Base-by-base conservation (phyloP, 2,329 filamentous ascomycete genomes). In the Ceratocystis colombiana region DNA sequence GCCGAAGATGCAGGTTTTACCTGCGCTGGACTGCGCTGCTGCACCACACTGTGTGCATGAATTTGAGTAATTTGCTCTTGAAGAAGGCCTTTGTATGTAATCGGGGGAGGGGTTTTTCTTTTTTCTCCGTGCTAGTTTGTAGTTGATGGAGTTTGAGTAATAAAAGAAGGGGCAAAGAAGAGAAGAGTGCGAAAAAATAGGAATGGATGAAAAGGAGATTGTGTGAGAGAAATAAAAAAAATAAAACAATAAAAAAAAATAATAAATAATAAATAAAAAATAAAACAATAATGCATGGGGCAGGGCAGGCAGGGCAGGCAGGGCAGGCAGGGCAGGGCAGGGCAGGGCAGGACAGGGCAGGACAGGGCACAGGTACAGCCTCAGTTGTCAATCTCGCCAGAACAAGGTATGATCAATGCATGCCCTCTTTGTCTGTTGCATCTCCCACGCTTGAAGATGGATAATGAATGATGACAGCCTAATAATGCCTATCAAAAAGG, bases 381-480 rank as follows among this genome's bases (percentile, higher is more conserved):
- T 22, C 25, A 62, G 61, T 10, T 25, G 22, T 25, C 48, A 53
- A 53, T 53, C 48, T 53, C 48, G 48, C 48, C 48, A 53, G 48
- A 25, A 15, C 22, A 53, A 28, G 48, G 22, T 41, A 41, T 53
- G 22, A 53, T 53, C 48, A 53, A 53, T 53, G 48, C 48, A 53
- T 53, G 20, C 10, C 22, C 12, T 53, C 20, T 53, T 3, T 22
- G 48, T 28, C 48, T 53, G 48, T 20, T n/a, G 17, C 22, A 10
- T 53, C 8, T 53, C 48, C 22, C 48, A 44, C 17, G 30, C n/a
- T 6, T 45, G 44, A 25, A 45, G 33, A 45, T 44, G 25, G 45
- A 46, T n/a, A 10, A 17, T 15, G 25, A 15, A 53, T 53, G 48
- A 20, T 20, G n/a, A 53, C 48, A 41, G 37, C 37, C 37, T 41